Evolutionary conservation across 2,329 filamentous ascomycete species (phyloP), one percentile per base, ranked within the genome.

Genomic region (Calonectria multiphialidica): DNA sequence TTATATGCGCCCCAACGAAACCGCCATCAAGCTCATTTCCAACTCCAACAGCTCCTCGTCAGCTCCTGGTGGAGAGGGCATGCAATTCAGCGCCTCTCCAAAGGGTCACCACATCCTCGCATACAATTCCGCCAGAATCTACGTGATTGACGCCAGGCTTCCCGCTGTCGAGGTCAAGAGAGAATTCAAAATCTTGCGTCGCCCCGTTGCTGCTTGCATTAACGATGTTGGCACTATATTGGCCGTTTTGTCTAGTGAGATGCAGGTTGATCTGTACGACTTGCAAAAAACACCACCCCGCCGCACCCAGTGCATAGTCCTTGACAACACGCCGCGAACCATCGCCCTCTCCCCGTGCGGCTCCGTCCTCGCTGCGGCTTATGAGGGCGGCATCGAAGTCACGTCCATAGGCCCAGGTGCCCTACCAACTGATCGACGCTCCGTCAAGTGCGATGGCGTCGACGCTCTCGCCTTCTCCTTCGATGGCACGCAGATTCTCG

Each of bases 341-440:
- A 93, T 98, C 75, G 92, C 94, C 18, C 85, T 98, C 35, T 96
- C 95, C 0, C 94, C 95, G 1, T 94, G 93, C 74, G 95, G 94
- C 28, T 92, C 93, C 50, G 94, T 98, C 16, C 85, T 98, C 55
- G 95, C 95, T 28, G 93, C 95, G 18, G 95, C 95, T 9, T 97
- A 96, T 82, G 92, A 95, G 79, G 94, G 94, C 68, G 94, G 94
- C n/a, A 96, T 98, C 74, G 95, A 98, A 82, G 94, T 98, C 0
- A 92, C 94, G 33, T 94, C 95, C 6, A 86, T 98, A 45, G 90
- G 90, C 59, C 87, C 92, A 2, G 90, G 88, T 66, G 91, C 90
- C 30, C 79, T 93, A 33, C 83, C 90, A 15, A 93, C 90, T 0
- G 93, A 95, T 76, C 89, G 93, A 78, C 89, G 94, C 76, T 90